Evolutionary conservation across 352 stramenopile species (phyloP).

Genomic region (Globisporangium parvum): DNA sequence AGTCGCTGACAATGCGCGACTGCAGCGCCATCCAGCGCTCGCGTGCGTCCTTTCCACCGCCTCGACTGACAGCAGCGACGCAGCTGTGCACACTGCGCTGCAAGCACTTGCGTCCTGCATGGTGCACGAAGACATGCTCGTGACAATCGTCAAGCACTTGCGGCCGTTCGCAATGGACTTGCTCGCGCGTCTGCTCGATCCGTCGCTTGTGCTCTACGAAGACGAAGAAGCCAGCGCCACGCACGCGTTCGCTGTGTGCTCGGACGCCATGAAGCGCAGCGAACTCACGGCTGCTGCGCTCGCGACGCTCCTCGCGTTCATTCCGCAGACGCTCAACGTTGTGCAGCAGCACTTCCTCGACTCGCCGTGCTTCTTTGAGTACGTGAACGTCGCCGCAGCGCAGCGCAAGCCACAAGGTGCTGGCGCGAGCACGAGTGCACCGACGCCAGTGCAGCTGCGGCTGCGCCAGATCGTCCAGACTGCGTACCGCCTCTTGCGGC

Average conservation of each 20-base stretch:
- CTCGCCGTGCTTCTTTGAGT: conserved; percentile 74
- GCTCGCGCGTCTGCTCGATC: conserved; percentile 54
- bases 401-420: conserved; percentile 30
- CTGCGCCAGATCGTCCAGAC: conserved; percentile 53
- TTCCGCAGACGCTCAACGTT: conserved; percentile 49
- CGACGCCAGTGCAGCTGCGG: conserved; percentile 20
- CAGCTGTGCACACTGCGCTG: conserved; percentile 24
- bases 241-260: conserved; percentile 24
- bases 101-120: conserved; percentile 55
- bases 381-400: conserved; percentile 34
- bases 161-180: conserved; percentile 71
- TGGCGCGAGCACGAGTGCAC: conserved; percentile 11
- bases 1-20: conserved; percentile 13
- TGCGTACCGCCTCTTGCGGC: conserved; percentile 44
- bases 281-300: conserved; percentile 52
- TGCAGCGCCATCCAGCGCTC: conserved; percentile 38
- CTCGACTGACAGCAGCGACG: conserved; percentile 9
- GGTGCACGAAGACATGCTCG: conserved; percentile 36
- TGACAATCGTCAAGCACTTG: conserved; percentile 47
- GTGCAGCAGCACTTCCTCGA: conserved; percentile 62
- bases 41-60: conserved; percentile 17
- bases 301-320: conserved; percentile 40
- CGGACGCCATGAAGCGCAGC: conserved; percentile 40
- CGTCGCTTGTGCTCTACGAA: conserved; percentile 40
- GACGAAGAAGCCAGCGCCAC: conserved; percentile 7